Base-by-base conservation (phyloP, 768 basidiomycete species). In the Hemileccinum rubropunctum region DNA sequence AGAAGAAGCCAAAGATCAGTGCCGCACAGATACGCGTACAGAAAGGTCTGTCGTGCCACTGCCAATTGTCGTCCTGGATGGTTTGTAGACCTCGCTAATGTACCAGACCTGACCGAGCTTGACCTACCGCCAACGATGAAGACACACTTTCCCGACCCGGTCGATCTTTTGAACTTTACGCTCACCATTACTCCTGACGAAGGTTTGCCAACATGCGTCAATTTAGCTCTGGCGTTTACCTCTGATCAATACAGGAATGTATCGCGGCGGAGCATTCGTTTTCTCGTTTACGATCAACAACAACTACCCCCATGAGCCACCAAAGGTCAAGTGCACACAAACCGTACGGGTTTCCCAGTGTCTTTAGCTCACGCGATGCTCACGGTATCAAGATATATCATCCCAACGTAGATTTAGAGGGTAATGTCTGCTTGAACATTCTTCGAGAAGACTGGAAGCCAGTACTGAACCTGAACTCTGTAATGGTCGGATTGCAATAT, bases 401-500 rank as follows among this genome's bases (percentile, higher is more conserved):
- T 67, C 97, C 97, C 1, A 99, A 99, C 63, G 87, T 99, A 45
- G 97, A 99, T 69, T 80, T 97, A 33, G 93, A 98, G 66, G 97
- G 97, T 39, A 98, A 98, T 59, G 95, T 99, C 40, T 99, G 97
- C 75, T 70, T 99, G 60, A 98, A 98, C 72, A 98, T 98, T 66
- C 80, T 98, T 51, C 84, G 97, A 66, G 97, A 99, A 75, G 97
- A 99, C 73, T 99, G 97, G 97, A 99, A 99, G 65, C 97, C 97
- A 6, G 97, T 99, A 3, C 76, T 99, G 38, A 98, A 98, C 70
- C 77, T 99, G 45, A 98, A 94, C 67, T 91, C 95, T 27, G 92
- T 99, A 56, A 95, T 98, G 92, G 91, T 98, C 52, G 97, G 97
- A 32, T 71, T 99, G 49, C 97, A 99, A 69, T 99, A 98, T 65